Evolutionary conservation across 2,329 filamentous ascomycete species (phyloP), one percentile per base, ranked within the genome.

Genomic region (Trichothecium sympodiale): DNA sequence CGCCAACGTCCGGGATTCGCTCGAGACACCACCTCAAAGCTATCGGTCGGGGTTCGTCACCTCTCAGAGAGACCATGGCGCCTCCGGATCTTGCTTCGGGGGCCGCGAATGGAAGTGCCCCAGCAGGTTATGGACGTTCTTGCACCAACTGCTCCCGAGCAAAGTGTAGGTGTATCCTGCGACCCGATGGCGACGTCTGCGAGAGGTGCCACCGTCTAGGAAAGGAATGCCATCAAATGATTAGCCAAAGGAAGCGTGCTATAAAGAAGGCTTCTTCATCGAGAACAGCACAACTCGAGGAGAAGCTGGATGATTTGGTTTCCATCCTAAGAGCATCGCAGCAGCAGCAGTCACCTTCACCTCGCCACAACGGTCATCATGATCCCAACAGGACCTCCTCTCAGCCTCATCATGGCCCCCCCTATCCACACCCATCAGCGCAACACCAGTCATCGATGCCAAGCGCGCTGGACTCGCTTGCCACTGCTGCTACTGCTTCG

Each of bases 111-210:
- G 28, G 39, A 28, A 52, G 53, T n/a, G 43, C 45, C 23, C 53
- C 57, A 5, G 57, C 57, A 10, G 56, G 56, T 14, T 67, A 66
- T 41, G 62, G 63, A 16, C 50, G 60, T 30, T 64, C 64, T 2
- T 67, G 64, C 41, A 60, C 56, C 26, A 66, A 63, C 43, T 69
- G 65, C 45, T 61, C 62, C 31, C 54, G 55, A 31, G 61, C 64
- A 23, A 69, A 69, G 44, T 67, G 62, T 50, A 64, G 66, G 44
- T 69, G 66, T 48, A 62, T 69, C 37, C 47, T 63, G 40, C 55
- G 54, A 10, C 35, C 44, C 4, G 51, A 45, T 10, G 56, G 53
- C 15, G 41, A 41, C 4, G 51, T 46, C 32, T 64, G 61, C 39
- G 59, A 62, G 38, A 50, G 59, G 33, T 68, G 65, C 38, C 51